Percentiles rank a stretch among this genome's conserved stretches.
Evolutionary conservation across 164 flowering plant genomes (phyloP).

Genomic region (Litsea cubeba): DNA sequence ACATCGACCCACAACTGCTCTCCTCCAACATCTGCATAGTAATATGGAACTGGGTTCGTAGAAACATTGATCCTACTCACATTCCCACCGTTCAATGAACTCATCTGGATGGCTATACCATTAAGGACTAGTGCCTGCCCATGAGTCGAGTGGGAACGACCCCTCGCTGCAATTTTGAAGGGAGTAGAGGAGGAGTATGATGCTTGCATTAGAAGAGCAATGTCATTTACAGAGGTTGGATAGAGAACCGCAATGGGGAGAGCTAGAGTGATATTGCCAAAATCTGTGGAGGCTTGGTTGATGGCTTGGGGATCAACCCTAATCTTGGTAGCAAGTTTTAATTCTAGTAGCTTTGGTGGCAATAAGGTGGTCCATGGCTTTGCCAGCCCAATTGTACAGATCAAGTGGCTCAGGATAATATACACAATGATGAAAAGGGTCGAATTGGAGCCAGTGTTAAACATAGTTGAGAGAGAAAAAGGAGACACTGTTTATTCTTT

Average conservation of each 20-base stretch:
- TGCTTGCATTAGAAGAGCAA: conserved; percentile 32
- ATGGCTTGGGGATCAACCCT: conserved; percentile 27
- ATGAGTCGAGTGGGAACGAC: conserved; percentile 60
- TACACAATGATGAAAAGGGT: conserved; percentile 12
- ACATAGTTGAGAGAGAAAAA: conserved; percentile 24
- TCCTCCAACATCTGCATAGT: conserved; percentile 66
- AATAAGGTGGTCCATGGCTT: conserved; percentile 23
- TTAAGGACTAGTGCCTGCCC: conserved; percentile 72
- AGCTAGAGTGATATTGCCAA: conserved; percentile 37
- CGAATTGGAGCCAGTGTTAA: conserved; percentile 8
- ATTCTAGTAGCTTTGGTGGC: conserved; percentile 25
- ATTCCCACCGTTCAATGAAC: conserved; percentile 20
- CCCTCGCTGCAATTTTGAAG: conserved; percentile 58
- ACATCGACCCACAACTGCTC: conserved; percentile 79
- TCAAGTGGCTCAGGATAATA: conserved; percentile 19
- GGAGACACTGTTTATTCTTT: background rate
- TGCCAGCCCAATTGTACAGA: conserved; percentile 24
- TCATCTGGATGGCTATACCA: conserved; percentile 84
- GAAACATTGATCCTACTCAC: conserved; percentile 29
- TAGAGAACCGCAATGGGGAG: conserved; percentile 48
- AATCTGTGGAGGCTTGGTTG: conserved; percentile 47
- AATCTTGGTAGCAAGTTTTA: conserved; percentile 28
- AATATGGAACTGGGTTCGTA: conserved; percentile 10
- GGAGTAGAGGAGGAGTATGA: conserved; percentile 30
- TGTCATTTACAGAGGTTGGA: conserved; percentile 53